Percentiles rank a stretch among this genome's conserved stretches.
Conservation (phyloP, 1,284 basidiomycete genomes). For the Tilletia horrida region DNA sequence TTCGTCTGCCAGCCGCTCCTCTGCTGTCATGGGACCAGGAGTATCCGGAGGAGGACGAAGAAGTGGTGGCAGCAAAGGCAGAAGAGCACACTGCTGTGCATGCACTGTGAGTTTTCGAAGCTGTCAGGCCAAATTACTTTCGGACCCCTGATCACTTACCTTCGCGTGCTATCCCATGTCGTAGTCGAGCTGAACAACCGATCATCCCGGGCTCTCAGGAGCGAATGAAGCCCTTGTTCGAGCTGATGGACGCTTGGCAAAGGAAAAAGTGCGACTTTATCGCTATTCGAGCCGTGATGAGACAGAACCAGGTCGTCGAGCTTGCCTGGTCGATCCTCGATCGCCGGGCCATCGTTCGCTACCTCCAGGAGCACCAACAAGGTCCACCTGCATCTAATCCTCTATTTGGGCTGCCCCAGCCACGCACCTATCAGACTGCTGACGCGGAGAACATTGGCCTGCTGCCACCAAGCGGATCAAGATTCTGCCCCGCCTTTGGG, state of each 20-base stretch:
- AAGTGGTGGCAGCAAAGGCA: background rate
- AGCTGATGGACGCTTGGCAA: background rate
- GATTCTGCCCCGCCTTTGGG: background rate
- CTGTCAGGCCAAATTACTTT: background rate
- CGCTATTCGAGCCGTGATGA: background rate
- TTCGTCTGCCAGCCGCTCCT: too few relatives aligned
- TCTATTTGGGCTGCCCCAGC: background rate
- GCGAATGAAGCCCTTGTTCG: background rate
- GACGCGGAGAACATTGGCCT: background rate
- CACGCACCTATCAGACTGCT: background rate
- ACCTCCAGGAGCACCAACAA: background rate
- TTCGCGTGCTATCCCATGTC: background rate
- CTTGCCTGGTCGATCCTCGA: background rate
- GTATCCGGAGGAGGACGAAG: background rate
- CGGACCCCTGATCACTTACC: background rate
- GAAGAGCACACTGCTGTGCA: background rate
- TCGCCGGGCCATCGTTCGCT: background rate
- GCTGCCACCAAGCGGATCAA: background rate
- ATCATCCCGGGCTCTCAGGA: constrained; percentile 4
- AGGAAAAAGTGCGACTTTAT: background rate
- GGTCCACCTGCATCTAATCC: too few relatives aligned
- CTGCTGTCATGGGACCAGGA: constrained; percentile 6
- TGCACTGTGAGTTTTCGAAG: background rate
- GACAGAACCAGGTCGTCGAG: background rate
- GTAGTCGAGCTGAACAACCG: background rate